These are phyloP conservation scores for Nyssa sinensis DNA, from an alignment of 148 eudicot genomes.

Conservation along the genomic window DNA sequence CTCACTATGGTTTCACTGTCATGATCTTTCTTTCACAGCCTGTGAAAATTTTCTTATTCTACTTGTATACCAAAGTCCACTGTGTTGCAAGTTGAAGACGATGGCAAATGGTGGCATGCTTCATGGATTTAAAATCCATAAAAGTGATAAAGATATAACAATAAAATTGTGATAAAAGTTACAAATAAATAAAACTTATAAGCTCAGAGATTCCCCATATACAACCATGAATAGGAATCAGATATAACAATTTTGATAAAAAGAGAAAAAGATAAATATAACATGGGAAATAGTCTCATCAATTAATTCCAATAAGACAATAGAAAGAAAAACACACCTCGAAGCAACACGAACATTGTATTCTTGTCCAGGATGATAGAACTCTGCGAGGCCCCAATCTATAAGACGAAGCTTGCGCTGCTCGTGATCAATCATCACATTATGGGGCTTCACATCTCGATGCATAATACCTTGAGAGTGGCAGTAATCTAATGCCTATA, in stretches of 20 bases:
- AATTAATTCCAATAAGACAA: not conserved
- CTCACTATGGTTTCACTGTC: not conserved
- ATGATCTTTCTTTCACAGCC: not conserved
- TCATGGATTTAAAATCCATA: not conserved
- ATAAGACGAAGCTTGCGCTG: constrained; percentile 89
- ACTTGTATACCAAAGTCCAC: not conserved
- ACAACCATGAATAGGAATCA: not conserved
- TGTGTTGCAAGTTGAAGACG: not conserved
- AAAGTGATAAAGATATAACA: not conserved
- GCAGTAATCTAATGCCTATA: constrained; percentile 83
- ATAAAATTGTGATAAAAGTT: not conserved
- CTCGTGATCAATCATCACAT: constrained; percentile 97
- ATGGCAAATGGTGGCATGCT: not conserved
- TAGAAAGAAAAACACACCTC: constrained; percentile 49
- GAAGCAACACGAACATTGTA: constrained; percentile 98
- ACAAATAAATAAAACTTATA: not conserved
- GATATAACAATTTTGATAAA: not conserved
- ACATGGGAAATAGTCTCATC: not conserved
- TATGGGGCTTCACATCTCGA: constrained; percentile 94
- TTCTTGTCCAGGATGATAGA: constrained; percentile 87
- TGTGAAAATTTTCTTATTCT: not conserved
- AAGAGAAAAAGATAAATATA: not conserved
- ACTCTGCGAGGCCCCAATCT: constrained; percentile 96
- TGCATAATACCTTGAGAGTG: constrained; percentile 98
- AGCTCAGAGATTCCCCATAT: not conserved